phyloP scores from a whole-genome alignment of 2,329 filamentous ascomycete species.

The Proliferodiscus dingleyae region DNA sequence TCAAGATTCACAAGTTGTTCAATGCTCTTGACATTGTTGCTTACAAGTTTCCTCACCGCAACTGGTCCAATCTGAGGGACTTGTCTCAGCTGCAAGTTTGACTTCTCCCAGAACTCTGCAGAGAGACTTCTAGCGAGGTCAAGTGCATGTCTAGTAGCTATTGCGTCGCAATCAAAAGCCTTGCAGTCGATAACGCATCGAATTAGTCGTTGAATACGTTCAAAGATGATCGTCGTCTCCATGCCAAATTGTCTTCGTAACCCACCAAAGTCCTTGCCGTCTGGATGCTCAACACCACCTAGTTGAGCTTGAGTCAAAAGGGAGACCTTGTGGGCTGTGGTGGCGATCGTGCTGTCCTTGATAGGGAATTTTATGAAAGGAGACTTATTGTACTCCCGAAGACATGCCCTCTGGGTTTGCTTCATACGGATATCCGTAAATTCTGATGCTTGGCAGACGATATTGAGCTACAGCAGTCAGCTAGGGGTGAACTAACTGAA shows the following conservation, averaged over 20 bases:
- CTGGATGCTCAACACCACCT: slow-evolving; percentile 58
- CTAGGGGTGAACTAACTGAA: not conserved
- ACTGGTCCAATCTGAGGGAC: slow-evolving; percentile 73
- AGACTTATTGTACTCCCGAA: slow-evolving; percentile 68
- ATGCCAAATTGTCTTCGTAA: slow-evolving; percentile 51
- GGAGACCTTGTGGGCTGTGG: slow-evolving; percentile 69
- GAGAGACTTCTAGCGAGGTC: slow-evolving; percentile 73
- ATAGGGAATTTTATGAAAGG: slow-evolving; percentile 66
- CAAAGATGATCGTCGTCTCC: slow-evolving; percentile 61
- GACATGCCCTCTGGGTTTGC: slow-evolving; percentile 60
- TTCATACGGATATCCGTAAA: slow-evolving; percentile 70
- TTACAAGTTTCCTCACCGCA: slow-evolving; percentile 67
- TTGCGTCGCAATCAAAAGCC: slow-evolving; percentile 52
- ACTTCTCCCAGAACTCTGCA: slow-evolving; percentile 72
- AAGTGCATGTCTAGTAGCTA: slow-evolving; percentile 63
- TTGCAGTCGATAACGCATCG: slow-evolving; percentile 76
- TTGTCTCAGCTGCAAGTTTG: slow-evolving; percentile 75
- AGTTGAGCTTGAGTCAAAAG: slow-evolving; percentile 73
- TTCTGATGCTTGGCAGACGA: slow-evolving; percentile 63
- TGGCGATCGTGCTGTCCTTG: slow-evolving; percentile 59
- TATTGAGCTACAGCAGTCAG: slow-evolving; percentile 50
- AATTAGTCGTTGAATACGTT: slow-evolving; percentile 63
- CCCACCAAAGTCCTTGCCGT: slow-evolving; percentile 51
- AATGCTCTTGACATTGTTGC: slow-evolving; percentile 66
- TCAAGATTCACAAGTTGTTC: slow-evolving; percentile 64